Evolutionary conservation across 106 monocot genomes (phyloP).

Genomic region (Posidonia australis): DNA sequence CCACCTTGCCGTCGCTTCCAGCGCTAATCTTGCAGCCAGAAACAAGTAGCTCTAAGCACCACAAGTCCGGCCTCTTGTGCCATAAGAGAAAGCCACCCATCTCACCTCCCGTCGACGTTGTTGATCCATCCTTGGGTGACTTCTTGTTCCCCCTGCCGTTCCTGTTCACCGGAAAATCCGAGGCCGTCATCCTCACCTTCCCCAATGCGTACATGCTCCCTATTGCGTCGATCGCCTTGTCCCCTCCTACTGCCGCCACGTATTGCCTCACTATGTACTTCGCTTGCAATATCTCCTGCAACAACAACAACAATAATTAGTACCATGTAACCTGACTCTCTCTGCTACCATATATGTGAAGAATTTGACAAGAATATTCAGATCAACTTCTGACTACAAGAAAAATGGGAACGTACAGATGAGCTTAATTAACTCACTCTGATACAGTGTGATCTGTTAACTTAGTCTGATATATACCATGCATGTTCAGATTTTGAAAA

Average conservation of each 20-base stretch:
- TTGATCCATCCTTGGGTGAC: neutral
- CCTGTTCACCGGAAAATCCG: slow-evolving; percentile 11
- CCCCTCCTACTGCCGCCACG: slow-evolving; percentile 68
- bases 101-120: slow-evolving; percentile 28
- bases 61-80: slow-evolving; percentile 61
- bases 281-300: slow-evolving; percentile 61
- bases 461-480: too few relatives aligned
- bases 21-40: slow-evolving; percentile 67
- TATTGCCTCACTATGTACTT: slow-evolving; percentile 89
- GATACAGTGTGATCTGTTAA: too few relatives aligned
- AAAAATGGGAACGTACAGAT: too few relatives aligned
- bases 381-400: too few relatives aligned
- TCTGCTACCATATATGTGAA: too few relatives aligned
- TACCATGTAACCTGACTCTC: too few relatives aligned
- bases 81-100: slow-evolving; percentile 81
- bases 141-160: slow-evolving; percentile 5
- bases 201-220: slow-evolving; percentile 83
- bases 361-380: too few relatives aligned
- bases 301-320: too few relatives aligned
- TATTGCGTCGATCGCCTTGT: slow-evolving; percentile 35
- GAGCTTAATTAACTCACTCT: neutral
- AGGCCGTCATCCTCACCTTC: slow-evolving; percentile 58
- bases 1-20: slow-evolving; percentile 62
- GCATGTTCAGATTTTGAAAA: too few relatives aligned
- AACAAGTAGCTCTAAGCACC: slow-evolving; percentile 66